Evolutionary conservation across 371 early-diverging fungal genomes (phyloP).

Genomic region (Mortierella sp.): DNA sequence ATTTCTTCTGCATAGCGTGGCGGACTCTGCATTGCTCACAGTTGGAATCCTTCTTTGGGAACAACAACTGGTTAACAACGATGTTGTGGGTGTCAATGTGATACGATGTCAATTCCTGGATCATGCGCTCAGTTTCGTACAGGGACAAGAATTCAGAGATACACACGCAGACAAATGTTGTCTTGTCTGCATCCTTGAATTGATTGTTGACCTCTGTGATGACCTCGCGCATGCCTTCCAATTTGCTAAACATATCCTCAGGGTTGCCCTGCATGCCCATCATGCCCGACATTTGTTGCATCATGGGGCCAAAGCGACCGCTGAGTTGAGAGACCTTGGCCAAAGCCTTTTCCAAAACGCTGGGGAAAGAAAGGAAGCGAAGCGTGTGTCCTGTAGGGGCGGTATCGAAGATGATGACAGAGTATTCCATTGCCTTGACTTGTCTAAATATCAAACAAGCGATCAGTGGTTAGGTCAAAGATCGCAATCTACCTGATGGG

Average conservation of each 20-base stretch:
- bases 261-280: slow-evolving; percentile 92
- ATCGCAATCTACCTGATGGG: not conserved
- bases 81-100: slow-evolving; percentile 99
- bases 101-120: slow-evolving; percentile 96
- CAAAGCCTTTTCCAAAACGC: slow-evolving; percentile 95
- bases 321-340: slow-evolving; percentile 94
- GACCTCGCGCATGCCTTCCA: slow-evolving; percentile 93
- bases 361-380: slow-evolving; percentile 97
- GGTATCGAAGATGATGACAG: slow-evolving; percentile 98
- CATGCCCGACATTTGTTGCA: slow-evolving; percentile 97
- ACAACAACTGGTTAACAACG: slow-evolving; percentile 97
- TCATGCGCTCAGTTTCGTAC: slow-evolving; percentile 99
- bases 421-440: slow-evolving; percentile 98
- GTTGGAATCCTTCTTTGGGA: slow-evolving; percentile 91
- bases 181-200: slow-evolving; percentile 96
- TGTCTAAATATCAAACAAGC: slow-evolving; percentile 63
- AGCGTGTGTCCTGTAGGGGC: slow-evolving; percentile 99
- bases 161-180: slow-evolving; percentile 98
- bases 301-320: slow-evolving; percentile 95
- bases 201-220: slow-evolving; percentile 98
- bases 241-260: slow-evolving; percentile 95
- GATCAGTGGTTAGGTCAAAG: not conserved
- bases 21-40: slow-evolving; percentile 97
- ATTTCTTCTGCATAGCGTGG: slow-evolving; percentile 98
- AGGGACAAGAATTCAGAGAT: slow-evolving; percentile 98